Evolutionary conservation across 345 rosid species (phyloP).

Genomic region (Jatropha curcas): DNA sequence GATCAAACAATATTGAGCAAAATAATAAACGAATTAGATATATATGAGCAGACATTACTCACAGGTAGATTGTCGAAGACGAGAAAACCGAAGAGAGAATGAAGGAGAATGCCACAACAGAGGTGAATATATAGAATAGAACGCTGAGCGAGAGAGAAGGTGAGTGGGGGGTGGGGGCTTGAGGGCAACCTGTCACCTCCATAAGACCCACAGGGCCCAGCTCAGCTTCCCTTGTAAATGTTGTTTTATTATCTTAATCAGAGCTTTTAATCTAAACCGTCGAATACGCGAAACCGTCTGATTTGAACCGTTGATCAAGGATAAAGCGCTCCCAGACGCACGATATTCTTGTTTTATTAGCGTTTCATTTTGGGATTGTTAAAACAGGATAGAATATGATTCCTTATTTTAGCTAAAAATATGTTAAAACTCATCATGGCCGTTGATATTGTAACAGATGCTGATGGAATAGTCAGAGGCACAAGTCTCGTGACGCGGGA

Average conservation of each 20-base stretch:
- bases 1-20: not conserved
- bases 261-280: conserved; percentile 19
- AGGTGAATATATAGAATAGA: conserved; percentile 8
- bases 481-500: not conserved
- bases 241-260: not conserved
- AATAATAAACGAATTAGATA: not conserved
- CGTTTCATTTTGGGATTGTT: too few relatives aligned
- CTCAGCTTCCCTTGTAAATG: conserved; percentile 4
- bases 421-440: too few relatives aligned
- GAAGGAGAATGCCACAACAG: not conserved
- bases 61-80: conserved; percentile 16
- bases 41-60: conserved; percentile 9
- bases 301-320: conserved; percentile 5
- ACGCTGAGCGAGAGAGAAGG: not conserved
- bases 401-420: too few relatives aligned
- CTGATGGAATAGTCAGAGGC: not conserved
- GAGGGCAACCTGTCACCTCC: conserved; percentile 20
- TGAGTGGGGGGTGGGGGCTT: not conserved
- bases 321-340: not conserved
- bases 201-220: conserved; percentile 19
- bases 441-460: conserved; percentile 3
- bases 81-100: not conserved
- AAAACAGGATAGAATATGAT: not conserved
- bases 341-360: conserved; percentile 4
- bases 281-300: not conserved